These are phyloP conservation scores for Lactarius sp. DNA, from an alignment of 768 basidiomycete species.

Conservation along the genomic window DNA sequence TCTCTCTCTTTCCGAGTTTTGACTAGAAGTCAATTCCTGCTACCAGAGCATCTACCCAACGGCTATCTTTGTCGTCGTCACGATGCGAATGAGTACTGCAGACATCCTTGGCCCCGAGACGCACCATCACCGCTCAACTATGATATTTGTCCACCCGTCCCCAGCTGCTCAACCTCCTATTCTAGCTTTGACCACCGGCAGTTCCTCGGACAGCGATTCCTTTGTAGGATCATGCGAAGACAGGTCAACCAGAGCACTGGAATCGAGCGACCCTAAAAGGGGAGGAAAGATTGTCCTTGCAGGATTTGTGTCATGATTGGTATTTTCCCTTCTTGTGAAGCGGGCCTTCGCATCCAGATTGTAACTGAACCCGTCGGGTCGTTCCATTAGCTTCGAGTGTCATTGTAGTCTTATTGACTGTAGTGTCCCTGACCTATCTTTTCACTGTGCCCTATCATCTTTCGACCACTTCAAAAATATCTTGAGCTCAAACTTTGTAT, in stretches of 20 bases:
- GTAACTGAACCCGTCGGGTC: too few species aligned
- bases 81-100: conserved; percentile 8
- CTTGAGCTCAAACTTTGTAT: too few species aligned
- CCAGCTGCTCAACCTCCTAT: too few species aligned
- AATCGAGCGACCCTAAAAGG: not conserved
- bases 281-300: not conserved
- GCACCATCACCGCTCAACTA: not conserved
- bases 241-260: not conserved
- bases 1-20: not conserved
- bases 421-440: too few species aligned
- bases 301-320: not conserved
- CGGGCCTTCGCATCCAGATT: too few species aligned
- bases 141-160: not conserved
- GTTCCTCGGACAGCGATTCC: not conserved
- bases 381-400: too few species aligned
- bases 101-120: not conserved
- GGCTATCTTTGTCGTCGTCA: conserved; percentile 11
- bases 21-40: not conserved
- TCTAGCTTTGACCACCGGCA: too few species aligned
- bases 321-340: not conserved
- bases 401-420: too few species aligned
- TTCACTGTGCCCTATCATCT: too few species aligned
- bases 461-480: too few species aligned
- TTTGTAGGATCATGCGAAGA: not conserved
- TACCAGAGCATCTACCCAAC: conserved; percentile 16